These are phyloP conservation scores for Teratosphaeria zuluensis DNA, from an alignment of 2,329 filamentous ascomycete species.

Conservation along the genomic window DNA sequence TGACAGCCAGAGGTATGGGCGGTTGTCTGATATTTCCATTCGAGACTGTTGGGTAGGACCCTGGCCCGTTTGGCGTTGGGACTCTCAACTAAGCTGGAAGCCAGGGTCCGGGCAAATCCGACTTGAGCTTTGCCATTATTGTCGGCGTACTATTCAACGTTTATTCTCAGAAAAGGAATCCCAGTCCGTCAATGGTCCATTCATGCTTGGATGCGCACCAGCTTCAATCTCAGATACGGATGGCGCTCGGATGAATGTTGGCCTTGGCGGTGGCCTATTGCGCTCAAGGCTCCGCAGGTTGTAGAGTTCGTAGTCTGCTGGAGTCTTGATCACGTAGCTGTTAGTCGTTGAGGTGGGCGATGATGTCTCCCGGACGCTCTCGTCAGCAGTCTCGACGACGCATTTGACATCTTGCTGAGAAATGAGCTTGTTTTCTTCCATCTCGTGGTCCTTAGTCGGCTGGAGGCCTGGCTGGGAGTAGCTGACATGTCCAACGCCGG, in stretches of 20 bases:
- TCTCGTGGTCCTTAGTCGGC: neutral
- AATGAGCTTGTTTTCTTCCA: slow-evolving; percentile 2
- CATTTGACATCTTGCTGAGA: slow-evolving; percentile 1
- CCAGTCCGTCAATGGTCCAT: slow-evolving; percentile 4
- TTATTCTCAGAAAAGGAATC: neutral
- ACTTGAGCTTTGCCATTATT: neutral
- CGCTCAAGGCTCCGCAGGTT: slow-evolving; percentile 3
- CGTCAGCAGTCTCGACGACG: neutral
- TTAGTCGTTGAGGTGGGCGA: neutral
- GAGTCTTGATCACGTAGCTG: slow-evolving; percentile 1
- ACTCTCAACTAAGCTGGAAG: neutral
- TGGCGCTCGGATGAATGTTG: neutral
- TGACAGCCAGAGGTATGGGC: no score
- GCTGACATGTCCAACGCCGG: neutral
- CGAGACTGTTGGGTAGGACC: neutral
- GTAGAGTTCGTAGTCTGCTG: slow-evolving; percentile 2
- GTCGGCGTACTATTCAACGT: neutral
- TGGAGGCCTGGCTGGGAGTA: neutral
- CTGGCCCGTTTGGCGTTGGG: no score
- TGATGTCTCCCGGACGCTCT: neutral
- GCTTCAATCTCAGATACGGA: neutral
- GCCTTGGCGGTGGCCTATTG: slow-evolving; percentile 2
- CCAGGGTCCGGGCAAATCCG: no score
- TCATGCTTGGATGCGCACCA: neutral
- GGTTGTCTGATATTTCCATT: neutral